These are phyloP conservation scores for Berkeleyomyces rouxiae DNA, from an alignment of 2,329 filamentous ascomycete genomes.

Conservation along the genomic window DNA sequence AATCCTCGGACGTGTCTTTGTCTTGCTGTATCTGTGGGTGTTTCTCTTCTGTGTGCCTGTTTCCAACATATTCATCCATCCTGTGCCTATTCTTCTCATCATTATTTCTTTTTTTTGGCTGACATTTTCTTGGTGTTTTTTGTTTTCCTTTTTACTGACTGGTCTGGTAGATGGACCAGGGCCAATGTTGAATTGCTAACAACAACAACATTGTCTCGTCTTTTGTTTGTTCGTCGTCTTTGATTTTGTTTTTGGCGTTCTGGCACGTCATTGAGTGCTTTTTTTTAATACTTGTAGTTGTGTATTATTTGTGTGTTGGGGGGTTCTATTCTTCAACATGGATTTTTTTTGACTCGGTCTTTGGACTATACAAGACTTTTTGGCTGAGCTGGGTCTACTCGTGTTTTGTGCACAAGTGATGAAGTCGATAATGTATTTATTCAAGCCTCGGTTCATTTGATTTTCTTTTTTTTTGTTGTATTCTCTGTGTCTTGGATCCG, in stretches of 20 bases:
- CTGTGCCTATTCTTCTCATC: too few relatives aligned
- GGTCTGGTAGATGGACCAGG: too few relatives aligned
- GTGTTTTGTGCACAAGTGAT: too few relatives aligned
- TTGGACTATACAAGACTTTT: too few relatives aligned
- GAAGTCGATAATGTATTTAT: too few relatives aligned
- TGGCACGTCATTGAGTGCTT: not conserved
- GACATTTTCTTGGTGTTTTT: not conserved
- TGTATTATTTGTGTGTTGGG: too few relatives aligned
- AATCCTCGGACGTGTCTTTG: not conserved
- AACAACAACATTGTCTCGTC: not conserved
- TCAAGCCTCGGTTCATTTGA: not conserved
- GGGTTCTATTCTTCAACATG: too few relatives aligned
- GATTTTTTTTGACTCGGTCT: too few relatives aligned
- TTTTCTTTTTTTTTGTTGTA: not conserved
- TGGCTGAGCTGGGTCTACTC: too few relatives aligned
- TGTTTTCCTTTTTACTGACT: not conserved
- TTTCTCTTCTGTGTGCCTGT: not conserved
- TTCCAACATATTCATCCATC: not conserved
- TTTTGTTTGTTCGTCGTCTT: not conserved
- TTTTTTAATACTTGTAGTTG: not conserved
- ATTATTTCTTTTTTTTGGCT: not conserved
- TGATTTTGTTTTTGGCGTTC: not conserved
- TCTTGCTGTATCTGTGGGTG: too few relatives aligned
- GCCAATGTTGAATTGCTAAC: too few relatives aligned
- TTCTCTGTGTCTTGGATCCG: not conserved